These are phyloP conservation scores for Metschnikowia henanensis DNA, from an alignment of 805 yeast genomes.

Conservation along the genomic window DNA sequence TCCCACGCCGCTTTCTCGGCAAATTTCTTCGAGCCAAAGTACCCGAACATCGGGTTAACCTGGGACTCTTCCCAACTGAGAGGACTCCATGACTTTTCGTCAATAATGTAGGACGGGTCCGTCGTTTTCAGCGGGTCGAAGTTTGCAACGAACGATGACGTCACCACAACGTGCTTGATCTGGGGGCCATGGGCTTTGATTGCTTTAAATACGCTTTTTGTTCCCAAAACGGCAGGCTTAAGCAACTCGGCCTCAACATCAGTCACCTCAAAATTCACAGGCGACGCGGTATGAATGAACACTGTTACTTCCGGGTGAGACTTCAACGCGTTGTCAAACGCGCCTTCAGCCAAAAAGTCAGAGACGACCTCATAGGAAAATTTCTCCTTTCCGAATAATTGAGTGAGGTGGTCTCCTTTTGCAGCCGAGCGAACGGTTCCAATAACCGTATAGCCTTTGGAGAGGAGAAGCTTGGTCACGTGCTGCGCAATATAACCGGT, in stretches of 20 bases:
- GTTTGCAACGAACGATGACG: slow-evolving; percentile 12
- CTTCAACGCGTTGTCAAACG: slow-evolving; percentile 46
- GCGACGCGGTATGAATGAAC: slow-evolving; percentile 62
- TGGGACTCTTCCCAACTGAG: slow-evolving; percentile 45
- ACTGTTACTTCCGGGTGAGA: slow-evolving; percentile 49
- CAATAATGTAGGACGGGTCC: slow-evolving; percentile 13
- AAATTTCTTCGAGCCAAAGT: slow-evolving; percentile 10
- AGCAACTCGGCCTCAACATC: slow-evolving; percentile 51
- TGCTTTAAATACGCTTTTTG: slow-evolving; percentile 12
- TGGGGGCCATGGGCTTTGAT: slow-evolving; percentile 10
- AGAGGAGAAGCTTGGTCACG: slow-evolving; percentile 22
- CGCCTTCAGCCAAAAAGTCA: slow-evolving; percentile 45
- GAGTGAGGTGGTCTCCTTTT: slow-evolving; percentile 21
- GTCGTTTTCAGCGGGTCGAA: slow-evolving; percentile 6
- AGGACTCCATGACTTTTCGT: slow-evolving; percentile 46
- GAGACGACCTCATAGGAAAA: slow-evolving; percentile 47
- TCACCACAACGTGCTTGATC: slow-evolving; percentile 12
- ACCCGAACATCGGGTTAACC: neutral
- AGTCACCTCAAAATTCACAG: slow-evolving; percentile 45
- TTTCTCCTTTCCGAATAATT: slow-evolving; percentile 29
- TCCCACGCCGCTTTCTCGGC: slow-evolving; percentile 44
- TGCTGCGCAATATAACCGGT: slow-evolving; percentile 32
- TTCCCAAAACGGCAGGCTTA: slow-evolving; percentile 49
- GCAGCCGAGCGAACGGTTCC: slow-evolving; percentile 25
- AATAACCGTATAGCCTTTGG: slow-evolving; percentile 22